Evolutionary conservation across 1,284 basidiomycete species (phyloP), one percentile per base, ranked within the genome.

Genomic region (Tilletia setariae): DNA sequence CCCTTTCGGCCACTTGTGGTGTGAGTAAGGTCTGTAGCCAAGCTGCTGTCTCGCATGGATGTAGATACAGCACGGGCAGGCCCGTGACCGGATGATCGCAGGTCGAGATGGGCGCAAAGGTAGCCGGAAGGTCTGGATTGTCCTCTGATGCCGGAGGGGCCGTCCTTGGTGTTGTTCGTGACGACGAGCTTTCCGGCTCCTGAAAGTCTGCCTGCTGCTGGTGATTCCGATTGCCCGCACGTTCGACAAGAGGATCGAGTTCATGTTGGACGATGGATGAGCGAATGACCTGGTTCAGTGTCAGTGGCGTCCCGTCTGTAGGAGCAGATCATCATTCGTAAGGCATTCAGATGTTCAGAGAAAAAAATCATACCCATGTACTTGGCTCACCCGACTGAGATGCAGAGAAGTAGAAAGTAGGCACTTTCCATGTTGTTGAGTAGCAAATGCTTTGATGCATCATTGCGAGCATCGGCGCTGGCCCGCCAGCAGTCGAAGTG

Each of bases 401-500:
- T 21, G 49, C 66, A 21, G 49, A 61, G 32, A 67, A 62, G 32
- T 67, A 67, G 25, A 67, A 63, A 35, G 40, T 53, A 35, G 66
- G 66, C 23, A 67, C 66, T 42, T 46, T 62, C 66, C 66, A 67
- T 8, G 66, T 67, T 15, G 66, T 46, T 21, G 66, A 67, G 21
- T 62, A 67, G 35, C 56, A 46, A 7, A 67, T 62, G 42, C 51
- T 61, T 49, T 67, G 66, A 23, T 28, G 32, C 56, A 67, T 63
- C 32, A 35, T 66, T 7, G 46, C 51, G 19, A 56, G 35, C 25
- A 51, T 47, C 21, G 64, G 59, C 23, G 43, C 44, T 25, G 51
- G 30, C 19, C 19, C 28, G 15, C 43, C 25, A 15, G 13, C 63
- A n/a, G n/a, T 46, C 35, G 35, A 40, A 4, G 35, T 11, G 15